These are phyloP conservation scores for Glutinoglossum americanum DNA, from an alignment of 495 filamentous ascomycete species.

Conservation along the genomic window DNA sequence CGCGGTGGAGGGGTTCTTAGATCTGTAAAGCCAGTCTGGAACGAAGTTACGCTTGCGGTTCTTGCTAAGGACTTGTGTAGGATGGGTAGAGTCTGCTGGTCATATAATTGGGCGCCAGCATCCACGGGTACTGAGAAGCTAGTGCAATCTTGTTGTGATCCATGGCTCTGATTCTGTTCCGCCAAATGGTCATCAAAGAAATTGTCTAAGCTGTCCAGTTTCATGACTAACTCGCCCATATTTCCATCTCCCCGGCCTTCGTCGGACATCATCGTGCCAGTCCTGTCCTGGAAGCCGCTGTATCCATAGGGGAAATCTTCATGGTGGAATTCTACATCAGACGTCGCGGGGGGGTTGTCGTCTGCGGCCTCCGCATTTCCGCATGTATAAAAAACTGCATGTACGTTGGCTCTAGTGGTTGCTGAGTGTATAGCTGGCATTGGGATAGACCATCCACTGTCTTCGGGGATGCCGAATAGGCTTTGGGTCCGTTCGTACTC, in stretches of 20 bases:
- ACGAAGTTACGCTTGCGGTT: slow-evolving; percentile 50
- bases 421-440: slow-evolving; percentile 75
- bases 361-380: slow-evolving; percentile 33
- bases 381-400: slow-evolving; percentile 88
- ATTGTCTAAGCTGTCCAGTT: slow-evolving; percentile 82
- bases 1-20: slow-evolving; percentile 32
- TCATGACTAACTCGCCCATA: slow-evolving; percentile 68
- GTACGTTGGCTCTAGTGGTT: slow-evolving; percentile 75
- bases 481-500: slow-evolving; percentile 88
- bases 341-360: slow-evolving; percentile 40
- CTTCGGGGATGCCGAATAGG: slow-evolving; percentile 89
- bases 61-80: slow-evolving; percentile 58
- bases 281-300: slow-evolving; percentile 51
- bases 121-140: slow-evolving; percentile 40
- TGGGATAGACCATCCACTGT: slow-evolving; percentile 89
- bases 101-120: slow-evolving; percentile 68
- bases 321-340: slow-evolving; percentile 75
- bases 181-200: slow-evolving; percentile 60
- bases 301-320: slow-evolving; percentile 68
- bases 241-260: slow-evolving; percentile 55
- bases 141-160: slow-evolving; percentile 22
- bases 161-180: slow-evolving; percentile 19
- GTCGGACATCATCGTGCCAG: slow-evolving; percentile 82
- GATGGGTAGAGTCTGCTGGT: slow-evolving; percentile 83
- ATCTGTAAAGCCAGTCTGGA: slow-evolving; percentile 77